Evolutionary conservation across 331 rosid species (phyloP), one percentile per base, ranked within the genome.

Genomic region (Erythrophleum ivorense): DNA sequence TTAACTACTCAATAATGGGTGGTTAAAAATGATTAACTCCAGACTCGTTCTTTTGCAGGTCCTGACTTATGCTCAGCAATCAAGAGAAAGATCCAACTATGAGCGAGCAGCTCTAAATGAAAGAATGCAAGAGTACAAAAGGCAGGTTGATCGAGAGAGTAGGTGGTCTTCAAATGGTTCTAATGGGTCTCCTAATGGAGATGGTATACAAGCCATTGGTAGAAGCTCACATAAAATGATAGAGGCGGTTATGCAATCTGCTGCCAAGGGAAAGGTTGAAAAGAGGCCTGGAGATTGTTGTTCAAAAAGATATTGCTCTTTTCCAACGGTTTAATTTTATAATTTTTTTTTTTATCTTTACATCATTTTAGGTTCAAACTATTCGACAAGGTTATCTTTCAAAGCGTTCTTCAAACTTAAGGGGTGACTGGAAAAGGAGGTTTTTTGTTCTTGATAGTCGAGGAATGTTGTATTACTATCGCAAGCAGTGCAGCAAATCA

Each of bases 141-240:
- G 98, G 81, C 99, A 94, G 90, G 92, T 96, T 59, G 99, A 96
- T 82, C 97, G 99, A 65, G 99, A 96, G 91, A 92, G 98, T 82
- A 87, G 94, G 86, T 94, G 92, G 99, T 88, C 91, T 78, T 92
- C 97, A 67, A 92, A 91, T 82, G 97, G 98, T 62, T 91, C 99
- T 53, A 91, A 91, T 71, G 98, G 98, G 38, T 96, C 99, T 81
- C 99, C 99, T 36, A 96, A 94, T 85, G 99, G 99, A 80, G 98
- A 94, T 85, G 99, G 99, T 76, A 92, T 94, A 90, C 99, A 94
- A 91, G 94, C 97, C 80, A 96, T 96, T 68, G 99, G 99, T 85
- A 92, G 99, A 90, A 96, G 99, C 86, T 96, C 99, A 9, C 99
- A 96, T 91, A 96, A 96, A 90, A 94, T 94, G 99, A 96, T 96